Base-by-base conservation (phyloP, 768 basidiomycete species). In the Tricholoma hemisulphureum region DNA sequence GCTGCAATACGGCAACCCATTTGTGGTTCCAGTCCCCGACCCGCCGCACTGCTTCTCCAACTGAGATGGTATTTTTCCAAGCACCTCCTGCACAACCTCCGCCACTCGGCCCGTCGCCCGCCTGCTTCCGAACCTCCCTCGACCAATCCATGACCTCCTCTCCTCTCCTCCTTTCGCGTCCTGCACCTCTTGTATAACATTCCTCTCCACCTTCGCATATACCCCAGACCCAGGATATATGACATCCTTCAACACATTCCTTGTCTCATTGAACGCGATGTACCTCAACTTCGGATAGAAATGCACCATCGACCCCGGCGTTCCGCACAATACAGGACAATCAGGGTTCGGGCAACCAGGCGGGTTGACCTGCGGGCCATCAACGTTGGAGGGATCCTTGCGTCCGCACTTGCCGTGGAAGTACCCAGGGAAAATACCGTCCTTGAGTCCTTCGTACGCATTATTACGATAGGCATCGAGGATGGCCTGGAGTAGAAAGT, bases 391-490 rank as follows among this genome's bases (percentile, higher is more conserved):
- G 20, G 60, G 57, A 32, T 83, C 82, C 43, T 81, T 73, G 21
- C 75, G 62, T 66, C 81, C 80, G 64, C 89, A 91, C 71, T 88
- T 91, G 56, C 89, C 90, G 61, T 91, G 89, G 68, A 92, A 92
- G 71, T 74, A 82, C n/a, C 71, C 66, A 5, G 84, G 83, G 61
- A 91, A 91, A 58, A 91, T 85, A n/a, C 78, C 82, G 39, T 68
- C 72, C 63, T 81, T 72, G 67, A 87, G 75, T 5, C 68, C 65
- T 20, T 71, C 53, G 64, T 80, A 83, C 14, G 81, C 75, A 5
- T 67, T 60, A 52, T 75, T 69, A 48, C 75, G 57, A 73, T 82
- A 91, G 2, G 76, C 75, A 14, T 69, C 59, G 28, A 79, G 51
- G 35, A 89, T 64, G 3, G 86, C 83, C 3, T 68, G 53, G 35